Percentiles rank a stretch among this genome's conserved stretches.
Evolutionary conservation across 176 grass and related monocot species (phyloP).

Genomic region (Triticum aestivum): IWGSC_CS_RefSeq_v2.1 NC_057802.1:581109846-581110345

Average conservation of each 20-base stretch:
- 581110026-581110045: background rate
- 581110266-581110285: constrained; percentile 60
- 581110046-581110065: no score
- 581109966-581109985: no score
- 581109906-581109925: background rate
- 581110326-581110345: constrained; percentile 51
- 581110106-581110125: background rate
- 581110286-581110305: constrained; percentile 48
- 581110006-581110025: no score
- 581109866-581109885: constrained; percentile 30
- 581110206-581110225: constrained; percentile 21
- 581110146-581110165: background rate
- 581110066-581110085: background rate
- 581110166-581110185: background rate
- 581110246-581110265: constrained; percentile 56
- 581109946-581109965: no score
- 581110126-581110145: background rate
- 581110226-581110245: constrained; percentile 42
- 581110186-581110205: background rate
- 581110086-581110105: background rate
- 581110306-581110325: constrained; percentile 51
- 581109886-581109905: background rate
- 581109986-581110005: no score
- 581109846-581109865: constrained; percentile 67
- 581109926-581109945: no score